Conservation (phyloP, 163 green algal genomes). For the Botryococcus braunii region DNA sequence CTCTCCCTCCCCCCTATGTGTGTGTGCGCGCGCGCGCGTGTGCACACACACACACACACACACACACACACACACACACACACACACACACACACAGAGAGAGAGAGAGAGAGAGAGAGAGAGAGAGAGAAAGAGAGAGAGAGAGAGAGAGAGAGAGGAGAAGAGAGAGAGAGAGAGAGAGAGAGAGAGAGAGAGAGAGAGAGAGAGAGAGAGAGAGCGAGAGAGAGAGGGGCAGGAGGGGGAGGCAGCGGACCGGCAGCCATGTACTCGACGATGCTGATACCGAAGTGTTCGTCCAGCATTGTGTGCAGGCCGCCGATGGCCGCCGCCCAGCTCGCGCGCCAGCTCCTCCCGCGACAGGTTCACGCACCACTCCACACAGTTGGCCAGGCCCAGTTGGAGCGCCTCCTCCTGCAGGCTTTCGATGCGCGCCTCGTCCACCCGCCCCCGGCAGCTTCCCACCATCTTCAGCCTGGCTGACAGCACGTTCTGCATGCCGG, state of each 20-base stretch:
- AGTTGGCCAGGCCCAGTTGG: slow-evolving; percentile 45
- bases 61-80: too few relatives aligned
- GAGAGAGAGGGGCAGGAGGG: background rate
- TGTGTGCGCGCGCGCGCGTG: too few relatives aligned
- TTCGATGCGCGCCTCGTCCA: slow-evolving; percentile 53
- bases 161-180: too few relatives aligned
- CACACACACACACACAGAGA: background rate
- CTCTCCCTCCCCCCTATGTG: too few relatives aligned
- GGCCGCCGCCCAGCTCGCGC: slow-evolving; percentile 49
- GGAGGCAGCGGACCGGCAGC: slow-evolving; percentile 44
- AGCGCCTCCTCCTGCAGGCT: slow-evolving; percentile 44
- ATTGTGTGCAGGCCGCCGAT: slow-evolving; percentile 92
- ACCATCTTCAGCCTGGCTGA: slow-evolving; percentile 68
- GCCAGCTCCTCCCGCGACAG: slow-evolving; percentile 51
- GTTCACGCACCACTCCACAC: slow-evolving; percentile 65
- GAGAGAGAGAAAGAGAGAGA: too few relatives aligned
- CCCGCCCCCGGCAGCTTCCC: slow-evolving; percentile 65
- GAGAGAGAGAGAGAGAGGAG: background rate
- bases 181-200: too few relatives aligned
- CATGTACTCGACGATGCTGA: slow-evolving; percentile 99
- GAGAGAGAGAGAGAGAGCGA: too few relatives aligned
- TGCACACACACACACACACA: too few relatives aligned
- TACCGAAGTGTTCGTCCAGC: slow-evolving; percentile 98
- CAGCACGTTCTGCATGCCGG: too few relatives aligned
- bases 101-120: too few relatives aligned